These are phyloP conservation scores for Angophora floribunda DNA, from an alignment of 345 rosid genomes.

Conservation along the genomic window DNA sequence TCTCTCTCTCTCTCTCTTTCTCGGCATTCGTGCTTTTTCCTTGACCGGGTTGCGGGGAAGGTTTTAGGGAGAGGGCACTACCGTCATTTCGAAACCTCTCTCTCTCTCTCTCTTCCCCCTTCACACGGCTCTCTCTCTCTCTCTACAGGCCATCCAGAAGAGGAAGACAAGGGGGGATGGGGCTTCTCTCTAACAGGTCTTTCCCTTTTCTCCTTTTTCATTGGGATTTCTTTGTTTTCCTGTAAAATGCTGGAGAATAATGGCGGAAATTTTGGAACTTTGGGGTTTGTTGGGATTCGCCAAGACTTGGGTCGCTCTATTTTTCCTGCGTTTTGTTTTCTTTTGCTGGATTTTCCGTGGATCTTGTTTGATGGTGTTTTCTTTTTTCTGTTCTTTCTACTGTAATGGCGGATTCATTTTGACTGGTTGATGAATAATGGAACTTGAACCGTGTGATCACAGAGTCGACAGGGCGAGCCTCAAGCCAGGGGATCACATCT, in stretches of 20 bases:
- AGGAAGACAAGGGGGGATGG: background rate
- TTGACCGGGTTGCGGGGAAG: background rate
- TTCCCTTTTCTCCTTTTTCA: background rate
- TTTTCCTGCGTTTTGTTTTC: background rate
- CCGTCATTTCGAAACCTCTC: background rate
- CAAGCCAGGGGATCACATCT: constrained; percentile 87
- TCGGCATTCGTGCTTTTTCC: background rate
- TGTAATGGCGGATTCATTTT: background rate
- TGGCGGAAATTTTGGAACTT: background rate
- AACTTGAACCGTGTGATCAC: background rate
- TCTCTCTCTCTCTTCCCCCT: background rate
- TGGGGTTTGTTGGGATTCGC: background rate
- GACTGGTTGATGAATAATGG: background rate
- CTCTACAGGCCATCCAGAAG: background rate
- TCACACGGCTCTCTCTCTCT: background rate
- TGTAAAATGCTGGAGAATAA: background rate
- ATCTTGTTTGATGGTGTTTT: background rate
- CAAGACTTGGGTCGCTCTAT: background rate
- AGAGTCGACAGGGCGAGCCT: constrained; percentile 48
- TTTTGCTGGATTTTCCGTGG: background rate
- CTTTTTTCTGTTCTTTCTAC: background rate
- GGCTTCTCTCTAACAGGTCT: constrained; percentile 4
- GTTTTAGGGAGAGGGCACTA: background rate
- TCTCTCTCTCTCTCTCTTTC: background rate
- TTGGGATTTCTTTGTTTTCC: background rate